Conservation (phyloP, 306 rosid genomes). For the Sindora glabra region DNA sequence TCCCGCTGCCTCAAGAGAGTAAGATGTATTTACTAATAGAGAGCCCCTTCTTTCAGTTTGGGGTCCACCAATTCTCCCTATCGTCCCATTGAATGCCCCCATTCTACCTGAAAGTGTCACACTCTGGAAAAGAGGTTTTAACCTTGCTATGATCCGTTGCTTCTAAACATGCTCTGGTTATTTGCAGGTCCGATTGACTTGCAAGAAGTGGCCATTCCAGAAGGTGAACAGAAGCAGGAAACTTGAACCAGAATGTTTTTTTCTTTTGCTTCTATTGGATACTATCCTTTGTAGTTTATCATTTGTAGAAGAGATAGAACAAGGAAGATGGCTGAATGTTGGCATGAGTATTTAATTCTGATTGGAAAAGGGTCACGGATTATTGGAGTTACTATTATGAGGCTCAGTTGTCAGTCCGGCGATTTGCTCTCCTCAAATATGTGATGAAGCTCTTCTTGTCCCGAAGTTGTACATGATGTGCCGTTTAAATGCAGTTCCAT, state of each 20-base stretch:
- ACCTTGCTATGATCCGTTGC: not conserved
- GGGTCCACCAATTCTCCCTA: no score
- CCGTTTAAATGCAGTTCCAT: slow-evolving; percentile 16
- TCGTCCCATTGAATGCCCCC: no score
- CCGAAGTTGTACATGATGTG: slow-evolving; percentile 2
- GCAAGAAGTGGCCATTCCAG: slow-evolving; percentile 67
- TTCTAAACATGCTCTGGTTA: not conserved
- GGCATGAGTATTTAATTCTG: slow-evolving; percentile 14
- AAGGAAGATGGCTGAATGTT: slow-evolving; percentile 10
- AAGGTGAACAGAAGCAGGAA: slow-evolving; percentile 64
- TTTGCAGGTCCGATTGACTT: slow-evolving; percentile 79
- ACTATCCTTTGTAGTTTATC: not conserved
- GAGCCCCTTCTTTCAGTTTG: no score
- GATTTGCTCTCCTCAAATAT: slow-evolving; percentile 2
- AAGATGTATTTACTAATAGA: no score
- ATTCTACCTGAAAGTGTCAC: not conserved
- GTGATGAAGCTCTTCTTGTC: slow-evolving; percentile 3
- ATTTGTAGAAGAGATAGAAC: slow-evolving; percentile 24
- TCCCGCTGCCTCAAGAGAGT: no score
- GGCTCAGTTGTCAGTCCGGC: slow-evolving; percentile 3
- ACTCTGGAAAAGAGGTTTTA: slow-evolving; percentile 1
- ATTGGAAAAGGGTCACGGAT: slow-evolving; percentile 16
- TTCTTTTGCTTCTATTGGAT: slow-evolving; percentile 17
- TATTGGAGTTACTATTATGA: not conserved
- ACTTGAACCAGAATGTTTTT: slow-evolving; percentile 20